These are phyloP conservation scores for Colletotrichum sp. DNA, from an alignment of 2,329 filamentous ascomycete genomes.

Conservation along the genomic window DNA sequence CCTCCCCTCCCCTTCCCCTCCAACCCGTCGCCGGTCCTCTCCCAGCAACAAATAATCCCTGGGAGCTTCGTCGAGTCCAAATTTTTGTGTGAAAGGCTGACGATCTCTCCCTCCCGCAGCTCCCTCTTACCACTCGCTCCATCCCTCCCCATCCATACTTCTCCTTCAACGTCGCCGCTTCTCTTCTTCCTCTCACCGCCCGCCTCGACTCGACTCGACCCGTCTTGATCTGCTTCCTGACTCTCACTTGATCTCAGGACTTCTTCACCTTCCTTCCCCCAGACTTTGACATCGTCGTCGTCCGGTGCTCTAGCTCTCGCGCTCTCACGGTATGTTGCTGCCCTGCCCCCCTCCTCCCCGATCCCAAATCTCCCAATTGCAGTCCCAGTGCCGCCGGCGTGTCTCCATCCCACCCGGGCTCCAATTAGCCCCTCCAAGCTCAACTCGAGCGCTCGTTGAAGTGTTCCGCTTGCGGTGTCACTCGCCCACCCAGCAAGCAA, in stretches of 20 bases:
- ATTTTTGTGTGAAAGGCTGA: constrained; percentile 27
- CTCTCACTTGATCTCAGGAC: constrained; percentile 22
- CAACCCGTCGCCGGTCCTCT: not conserved
- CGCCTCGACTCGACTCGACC: constrained; percentile 2
- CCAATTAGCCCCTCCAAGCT: not conserved
- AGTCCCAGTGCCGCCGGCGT: not conserved
- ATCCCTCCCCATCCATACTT: constrained; percentile 22
- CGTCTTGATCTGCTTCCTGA: constrained; percentile 10
- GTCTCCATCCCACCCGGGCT: not conserved
- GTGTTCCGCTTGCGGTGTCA: constrained; percentile 14
- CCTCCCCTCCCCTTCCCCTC: not conserved
- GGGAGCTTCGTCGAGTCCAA: constrained; percentile 22
- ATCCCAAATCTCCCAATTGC: not conserved
- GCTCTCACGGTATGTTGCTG: constrained; percentile 12
- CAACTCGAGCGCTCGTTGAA: not conserved
- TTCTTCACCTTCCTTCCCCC: constrained; percentile 6
- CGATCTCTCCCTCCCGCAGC: constrained; percentile 24
- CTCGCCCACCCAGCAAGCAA: not conserved
- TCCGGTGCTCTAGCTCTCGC: constrained; percentile 10
- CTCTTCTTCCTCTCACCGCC: constrained; percentile 22
- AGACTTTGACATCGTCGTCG: constrained; percentile 20
- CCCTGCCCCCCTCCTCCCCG: not conserved
- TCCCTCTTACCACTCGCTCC: constrained; percentile 18
- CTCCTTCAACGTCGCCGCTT: constrained; percentile 22
- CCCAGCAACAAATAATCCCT: constrained; percentile 25